phyloP scores from a whole-genome alignment of 2,329 filamentous ascomycete genomes.

The Herpotrichia juniperi region DNA sequence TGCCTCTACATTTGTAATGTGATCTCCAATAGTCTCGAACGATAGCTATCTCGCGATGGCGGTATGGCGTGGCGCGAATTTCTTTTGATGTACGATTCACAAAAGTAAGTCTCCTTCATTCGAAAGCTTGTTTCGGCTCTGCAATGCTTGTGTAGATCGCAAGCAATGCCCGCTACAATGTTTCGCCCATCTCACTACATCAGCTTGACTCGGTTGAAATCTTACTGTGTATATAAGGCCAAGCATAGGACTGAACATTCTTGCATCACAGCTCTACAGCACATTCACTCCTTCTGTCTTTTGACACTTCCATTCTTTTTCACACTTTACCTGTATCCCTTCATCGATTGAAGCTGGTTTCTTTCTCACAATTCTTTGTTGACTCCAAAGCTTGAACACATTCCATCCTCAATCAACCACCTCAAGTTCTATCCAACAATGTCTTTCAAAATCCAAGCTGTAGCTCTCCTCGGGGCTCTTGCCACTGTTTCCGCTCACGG shows the following conservation, averaged over 20 bases:
- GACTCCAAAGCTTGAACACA: slow-evolving; percentile 31
- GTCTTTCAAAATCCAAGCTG: slow-evolving; percentile 38
- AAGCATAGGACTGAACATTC: slow-evolving; percentile 15
- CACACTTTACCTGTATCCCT: slow-evolving; percentile 14
- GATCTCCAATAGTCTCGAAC: not conserved
- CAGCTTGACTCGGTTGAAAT: slow-evolving; percentile 1
- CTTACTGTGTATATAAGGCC: slow-evolving; percentile 1
- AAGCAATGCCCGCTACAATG: slow-evolving; percentile 10
- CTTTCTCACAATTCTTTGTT: slow-evolving; percentile 27
- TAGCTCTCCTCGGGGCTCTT: slow-evolving; percentile 25
- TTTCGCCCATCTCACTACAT: slow-evolving; percentile 10
- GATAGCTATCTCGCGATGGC: not conserved
- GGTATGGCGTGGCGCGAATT: not conserved
- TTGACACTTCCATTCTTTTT: slow-evolving; percentile 32
- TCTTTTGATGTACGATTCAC: not conserved
- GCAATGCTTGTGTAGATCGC: slow-evolving; percentile 27
- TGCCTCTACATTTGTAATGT: not conserved
- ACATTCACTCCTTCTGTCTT: slow-evolving; percentile 26
- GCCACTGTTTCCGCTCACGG: slow-evolving; percentile 35
- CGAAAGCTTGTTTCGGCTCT: slow-evolving; percentile 16
- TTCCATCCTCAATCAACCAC: slow-evolving; percentile 8
- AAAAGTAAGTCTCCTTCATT: slow-evolving; percentile 5
- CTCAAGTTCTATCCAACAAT: slow-evolving; percentile 20
- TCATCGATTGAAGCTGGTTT: slow-evolving; percentile 38
- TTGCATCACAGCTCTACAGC: slow-evolving; percentile 9